A percentile compares a stretch with the other conserved stretches of the same genome.
Conservation (phyloP, 1,284 basidiomycete species). For the Violaceomyces palustris region DNA sequence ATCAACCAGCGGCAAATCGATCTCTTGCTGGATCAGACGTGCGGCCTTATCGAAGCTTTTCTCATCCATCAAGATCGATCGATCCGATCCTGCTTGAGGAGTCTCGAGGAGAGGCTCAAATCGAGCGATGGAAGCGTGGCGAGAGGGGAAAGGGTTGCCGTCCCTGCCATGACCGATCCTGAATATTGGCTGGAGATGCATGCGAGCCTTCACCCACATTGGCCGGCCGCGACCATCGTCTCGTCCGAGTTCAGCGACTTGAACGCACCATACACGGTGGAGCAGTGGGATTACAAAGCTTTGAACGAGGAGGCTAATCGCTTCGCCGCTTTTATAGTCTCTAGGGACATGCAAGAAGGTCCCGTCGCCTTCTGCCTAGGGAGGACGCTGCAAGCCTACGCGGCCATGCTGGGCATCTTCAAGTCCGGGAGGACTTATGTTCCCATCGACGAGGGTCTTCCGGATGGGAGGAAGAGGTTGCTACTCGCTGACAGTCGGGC, state of each 20-base stretch:
- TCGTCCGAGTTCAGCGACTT: too few relatives aligned
- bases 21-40: conserved; percentile 2
- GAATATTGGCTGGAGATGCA: conserved; percentile 4
- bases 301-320: conserved; percentile 55
- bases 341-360: conserved; percentile 51
- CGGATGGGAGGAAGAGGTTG: conserved; percentile 57
- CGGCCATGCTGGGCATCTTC: conserved; percentile 58
- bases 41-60: conserved; percentile 1
- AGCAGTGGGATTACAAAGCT: conserved; percentile 53
- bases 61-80: not conserved
- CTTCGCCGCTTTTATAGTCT: conserved; percentile 57
- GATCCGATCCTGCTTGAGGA: not conserved
- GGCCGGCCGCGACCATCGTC: conserved; percentile 5
- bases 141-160: too few relatives aligned
- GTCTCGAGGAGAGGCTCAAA: not conserved
- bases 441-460: conserved; percentile 61
- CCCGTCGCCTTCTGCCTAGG: conserved; percentile 59
- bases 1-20: conserved; percentile 2
- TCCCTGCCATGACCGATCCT: too few relatives aligned
- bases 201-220: conserved; percentile 2
- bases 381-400: conserved; percentile 57
- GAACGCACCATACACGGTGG: not conserved
- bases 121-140: too few relatives aligned
- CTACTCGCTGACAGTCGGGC: conserved; percentile 58
- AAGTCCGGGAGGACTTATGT: conserved; percentile 61